Conservation (phyloP, 176 grass and related monocot species). For the maize (Zea mays) region DNA sequence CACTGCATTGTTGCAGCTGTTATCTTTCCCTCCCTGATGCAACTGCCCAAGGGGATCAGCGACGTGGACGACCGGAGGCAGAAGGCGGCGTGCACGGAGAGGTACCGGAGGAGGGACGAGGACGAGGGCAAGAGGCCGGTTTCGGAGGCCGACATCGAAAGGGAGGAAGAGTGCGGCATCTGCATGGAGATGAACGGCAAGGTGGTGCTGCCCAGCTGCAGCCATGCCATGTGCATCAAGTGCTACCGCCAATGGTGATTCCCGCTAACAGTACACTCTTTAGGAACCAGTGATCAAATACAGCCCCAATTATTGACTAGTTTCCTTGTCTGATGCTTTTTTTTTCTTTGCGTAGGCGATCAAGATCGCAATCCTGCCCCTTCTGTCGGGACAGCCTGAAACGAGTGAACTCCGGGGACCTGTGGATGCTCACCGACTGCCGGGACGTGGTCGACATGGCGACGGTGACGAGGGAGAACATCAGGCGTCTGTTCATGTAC, state of each 20-base stretch:
- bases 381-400: slow-evolving; percentile 89
- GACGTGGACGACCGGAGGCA: slow-evolving; percentile 79
- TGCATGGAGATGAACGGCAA: slow-evolving; percentile 92
- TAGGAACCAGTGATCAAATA: neutral
- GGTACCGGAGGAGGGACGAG: slow-evolving; percentile 63
- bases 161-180: slow-evolving; percentile 90
- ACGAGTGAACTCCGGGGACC: slow-evolving; percentile 71
- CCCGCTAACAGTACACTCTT: neutral
- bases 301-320: neutral
- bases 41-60: slow-evolving; percentile 76
- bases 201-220: slow-evolving; percentile 85
- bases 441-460: slow-evolving; percentile 67
- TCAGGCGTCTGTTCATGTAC: slow-evolving; percentile 67
- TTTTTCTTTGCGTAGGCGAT: no score
- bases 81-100: slow-evolving; percentile 55
- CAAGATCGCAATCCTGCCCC: slow-evolving; percentile 81
- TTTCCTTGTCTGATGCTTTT: slow-evolving; percentile 2
- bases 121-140: slow-evolving; percentile 48
- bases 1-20: slow-evolving; percentile 48
- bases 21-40: slow-evolving; percentile 90
- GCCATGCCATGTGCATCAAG: slow-evolving; percentile 85
- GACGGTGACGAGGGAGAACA: slow-evolving; percentile 68
- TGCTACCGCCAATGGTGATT: slow-evolving; percentile 81
- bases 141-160: slow-evolving; percentile 69
- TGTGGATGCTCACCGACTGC: slow-evolving; percentile 74